Evolutionary conservation across 2,329 filamentous ascomycete genomes (phyloP), one percentile per base, ranked within the genome.

Genomic region (Talaromyces sp.): DNA sequence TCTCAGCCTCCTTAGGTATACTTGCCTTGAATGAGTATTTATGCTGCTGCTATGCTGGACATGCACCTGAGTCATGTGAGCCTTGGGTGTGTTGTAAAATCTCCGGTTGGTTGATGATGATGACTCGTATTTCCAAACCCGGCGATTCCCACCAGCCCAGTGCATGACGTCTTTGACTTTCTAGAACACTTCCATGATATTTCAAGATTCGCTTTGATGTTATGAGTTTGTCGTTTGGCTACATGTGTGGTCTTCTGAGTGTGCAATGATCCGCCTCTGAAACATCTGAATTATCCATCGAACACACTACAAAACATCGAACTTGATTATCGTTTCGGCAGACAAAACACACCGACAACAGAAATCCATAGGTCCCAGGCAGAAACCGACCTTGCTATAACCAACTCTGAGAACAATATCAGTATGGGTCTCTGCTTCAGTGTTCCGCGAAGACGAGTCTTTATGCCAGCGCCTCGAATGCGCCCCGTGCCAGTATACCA

Each of bases 401-500:
- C 27, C 27, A 31, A 31, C 7, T 7, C 7, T 31, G 1, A 31
- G 27, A 47, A 22, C 7, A 3, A 9, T 35, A 31, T 24, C 31
- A 62, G 35, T 22, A 62, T 57, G 60, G 60, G 60, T 35, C 50
- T 56, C 24, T 62, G 60, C 37, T 62, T 62, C 35, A 62, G 60
- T 31, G 13, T 27, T 16, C 60, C 60, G 3, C 48, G 50, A 43
- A 16, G 31, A 9, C 37, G 41, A 5, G 13, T 47, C 13, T 62
- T 45, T 14, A 47, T 56, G 48, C 60, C 48, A 7, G 35, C 37
- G 8, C 48, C 60, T 16, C 48, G 50, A 35, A 54, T 62, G 10
- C 35, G 27, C 13, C 60, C 37, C 3, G 14, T 45, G 14, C 27
- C 48, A 2, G 39, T 57, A 13, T 54, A 35, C 22, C n/a, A 52